These are phyloP conservation scores for Cystobasidiaceae sp. DNA, from an alignment of 1,284 basidiomycete genomes.

Conservation along the genomic window DNA sequence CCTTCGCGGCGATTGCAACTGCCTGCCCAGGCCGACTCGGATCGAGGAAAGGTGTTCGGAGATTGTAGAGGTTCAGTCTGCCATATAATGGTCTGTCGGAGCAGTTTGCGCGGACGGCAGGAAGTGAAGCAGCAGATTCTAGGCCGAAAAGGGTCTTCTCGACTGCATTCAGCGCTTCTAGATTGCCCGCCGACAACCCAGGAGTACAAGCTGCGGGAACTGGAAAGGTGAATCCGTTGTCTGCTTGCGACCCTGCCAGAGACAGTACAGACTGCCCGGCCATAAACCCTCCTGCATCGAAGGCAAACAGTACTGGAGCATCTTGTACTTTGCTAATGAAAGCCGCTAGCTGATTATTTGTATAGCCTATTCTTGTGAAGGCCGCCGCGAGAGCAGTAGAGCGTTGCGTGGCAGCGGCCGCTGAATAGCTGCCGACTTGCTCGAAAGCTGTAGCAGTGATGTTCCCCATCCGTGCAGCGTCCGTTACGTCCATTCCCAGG, in stretches of 20 bases:
- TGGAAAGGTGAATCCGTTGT: slow-evolving; percentile 24
- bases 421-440: neutral
- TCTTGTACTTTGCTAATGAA: slow-evolving; percentile 16
- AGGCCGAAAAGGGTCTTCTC: slow-evolving; percentile 32
- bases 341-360: slow-evolving; percentile 1
- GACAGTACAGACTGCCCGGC: neutral
- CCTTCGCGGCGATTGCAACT: slow-evolving; percentile 15
- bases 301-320: slow-evolving; percentile 31
- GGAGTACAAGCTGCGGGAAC: slow-evolving; percentile 17
- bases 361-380: slow-evolving; percentile 23
- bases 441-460: slow-evolving; percentile 6
- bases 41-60: slow-evolving; percentile 22
- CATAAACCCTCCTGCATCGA: slow-evolving; percentile 8
- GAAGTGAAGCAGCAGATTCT: neutral
- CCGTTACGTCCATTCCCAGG: neutral
- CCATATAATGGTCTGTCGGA: slow-evolving; percentile 34
- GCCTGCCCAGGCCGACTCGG: slow-evolving; percentile 6
- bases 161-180: slow-evolving; percentile 5
- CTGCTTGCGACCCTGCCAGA: neutral
- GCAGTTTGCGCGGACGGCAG: neutral
- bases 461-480: neutral
- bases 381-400: slow-evolving; percentile 23
- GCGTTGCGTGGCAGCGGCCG: slow-evolving; percentile 31
- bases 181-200: neutral
- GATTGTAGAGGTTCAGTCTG: slow-evolving; percentile 29